Evolutionary conservation across 2,329 filamentous ascomycete genomes (phyloP).

Genomic region (Calonectria pauciramosa): DNA sequence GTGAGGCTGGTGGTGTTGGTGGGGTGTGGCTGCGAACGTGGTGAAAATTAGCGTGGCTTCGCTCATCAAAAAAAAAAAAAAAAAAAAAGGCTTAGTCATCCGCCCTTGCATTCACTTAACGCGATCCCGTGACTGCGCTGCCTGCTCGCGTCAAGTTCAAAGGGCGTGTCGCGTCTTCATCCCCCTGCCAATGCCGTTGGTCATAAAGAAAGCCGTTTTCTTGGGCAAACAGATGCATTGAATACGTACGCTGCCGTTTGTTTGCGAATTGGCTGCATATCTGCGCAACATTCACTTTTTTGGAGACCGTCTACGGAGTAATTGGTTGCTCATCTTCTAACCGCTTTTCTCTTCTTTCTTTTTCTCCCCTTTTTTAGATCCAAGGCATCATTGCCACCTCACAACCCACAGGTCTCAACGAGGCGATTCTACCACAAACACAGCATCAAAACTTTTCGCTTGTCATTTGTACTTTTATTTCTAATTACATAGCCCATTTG

Average conservation of each 20-base stretch:
- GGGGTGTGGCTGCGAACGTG: background rate
- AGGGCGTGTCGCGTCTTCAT: conserved; percentile 19
- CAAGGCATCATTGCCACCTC: conserved; percentile 41
- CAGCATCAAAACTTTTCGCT: background rate
- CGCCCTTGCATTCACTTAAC: conserved; percentile 20
- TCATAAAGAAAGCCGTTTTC: conserved; percentile 25
- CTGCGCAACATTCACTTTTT: background rate
- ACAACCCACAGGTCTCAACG: conserved; percentile 10
- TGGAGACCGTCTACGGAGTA: background rate
- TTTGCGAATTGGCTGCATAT: background rate
- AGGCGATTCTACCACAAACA: conserved; percentile 20
- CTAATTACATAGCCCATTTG: background rate
- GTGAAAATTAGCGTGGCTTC: conserved; percentile 15
- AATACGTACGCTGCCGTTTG: background rate
- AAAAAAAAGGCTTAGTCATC: background rate
- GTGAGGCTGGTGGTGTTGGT: background rate
- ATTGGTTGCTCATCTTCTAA: background rate
- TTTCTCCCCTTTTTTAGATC: conserved; percentile 21
- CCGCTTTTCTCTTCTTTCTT: conserved; percentile 23
- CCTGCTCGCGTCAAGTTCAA: conserved; percentile 50
- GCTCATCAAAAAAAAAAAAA: background rate
- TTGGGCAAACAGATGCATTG: conserved; percentile 22
- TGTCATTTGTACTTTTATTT: background rate
- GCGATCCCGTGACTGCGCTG: conserved; percentile 51
- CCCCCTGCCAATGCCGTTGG: conserved; percentile 11